Evolutionary conservation across 2,329 filamentous ascomycete species (phyloP).

Genomic region (Ceratocystis cacaofunesta): DNA sequence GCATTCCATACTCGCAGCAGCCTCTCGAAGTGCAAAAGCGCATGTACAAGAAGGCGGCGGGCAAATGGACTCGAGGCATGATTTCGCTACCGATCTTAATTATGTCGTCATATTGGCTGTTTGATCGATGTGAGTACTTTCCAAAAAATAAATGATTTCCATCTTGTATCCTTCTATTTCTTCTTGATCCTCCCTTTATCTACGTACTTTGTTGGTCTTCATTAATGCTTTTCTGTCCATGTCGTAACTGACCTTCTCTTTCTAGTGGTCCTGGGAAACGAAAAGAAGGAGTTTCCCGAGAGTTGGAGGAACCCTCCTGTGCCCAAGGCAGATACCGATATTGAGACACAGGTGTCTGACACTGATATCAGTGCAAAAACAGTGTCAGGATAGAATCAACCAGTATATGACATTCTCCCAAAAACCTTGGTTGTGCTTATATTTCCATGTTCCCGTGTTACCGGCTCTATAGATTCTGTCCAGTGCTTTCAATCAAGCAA

Average conservation of each 20-base stretch:
- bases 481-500: too few relatives aligned
- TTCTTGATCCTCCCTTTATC: neutral
- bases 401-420: neutral
- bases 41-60: slow-evolving; percentile 14
- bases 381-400: neutral
- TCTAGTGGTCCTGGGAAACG: slow-evolving; percentile 6
- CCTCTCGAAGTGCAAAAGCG: slow-evolving; percentile 12
- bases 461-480: too few relatives aligned
- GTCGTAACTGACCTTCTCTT: neutral
- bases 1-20: slow-evolving; percentile 13
- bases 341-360: neutral
- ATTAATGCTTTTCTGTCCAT: neutral
- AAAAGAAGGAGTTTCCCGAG: slow-evolving; percentile 8
- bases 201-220: neutral
- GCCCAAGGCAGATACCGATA: neutral
- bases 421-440: neutral
- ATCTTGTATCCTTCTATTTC: neutral
- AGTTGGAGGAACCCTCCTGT: slow-evolving; percentile 4
- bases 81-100: slow-evolving; percentile 13
- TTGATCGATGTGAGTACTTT: slow-evolving; percentile 7
- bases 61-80: slow-evolving; percentile 14
- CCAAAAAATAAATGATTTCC: neutral
- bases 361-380: neutral
- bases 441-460: neutral
- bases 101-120: slow-evolving; percentile 15